Evolutionary conservation across 2,329 filamentous ascomycete genomes (phyloP), one percentile per base, ranked within the genome.

Genomic region (Ophiostoma himal-ulmi): DNA sequence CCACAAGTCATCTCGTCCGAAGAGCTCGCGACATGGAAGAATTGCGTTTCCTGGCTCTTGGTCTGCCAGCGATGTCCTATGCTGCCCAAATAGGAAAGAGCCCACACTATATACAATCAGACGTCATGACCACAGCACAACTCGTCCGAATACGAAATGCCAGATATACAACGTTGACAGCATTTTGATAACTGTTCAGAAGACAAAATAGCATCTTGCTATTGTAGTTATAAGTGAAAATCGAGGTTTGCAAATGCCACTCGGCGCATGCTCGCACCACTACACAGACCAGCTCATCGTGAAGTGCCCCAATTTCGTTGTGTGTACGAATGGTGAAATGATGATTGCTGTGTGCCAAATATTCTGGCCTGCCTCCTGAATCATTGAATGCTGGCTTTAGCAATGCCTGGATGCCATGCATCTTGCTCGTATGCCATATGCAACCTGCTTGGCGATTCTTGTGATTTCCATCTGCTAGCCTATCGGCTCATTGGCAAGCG

Each of bases 51-150:
- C 30, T 30, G 30, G 30, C 30, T 30, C 30, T 30, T 30, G 30
- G 30, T 30, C 30, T 30, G 30, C 30, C 30, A 30, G 30, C 3
- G 30, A 3, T 30, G 30, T 30, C 30, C 30, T 30, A 30, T 30
- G 39, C n/a, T 60, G 26, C 57, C 57, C 57, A 34, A 62, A 34
- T 30, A 34, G 57, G 26, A 62, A 57, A 57, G 52, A 57, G 52
- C 5, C 52, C 57, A 62, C 57, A 62, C 57, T 62, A 62, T 62
- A 30, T 62, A 26, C 57, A 60, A 22, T 17, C 34, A 34, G 22
- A 34, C 22, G 22, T 62, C 57, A 34, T 22, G 26, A 62, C 57
- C 44, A 54, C 52, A 22, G 10, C 52, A 62, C 57, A 62, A 7
- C 57, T 17, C 26, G 14, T 62, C 26, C 57, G 26, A 34, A 62